phyloP scores from a whole-genome alignment of 163 green algal genomes.

The Chlorella variabilis region DNA sequence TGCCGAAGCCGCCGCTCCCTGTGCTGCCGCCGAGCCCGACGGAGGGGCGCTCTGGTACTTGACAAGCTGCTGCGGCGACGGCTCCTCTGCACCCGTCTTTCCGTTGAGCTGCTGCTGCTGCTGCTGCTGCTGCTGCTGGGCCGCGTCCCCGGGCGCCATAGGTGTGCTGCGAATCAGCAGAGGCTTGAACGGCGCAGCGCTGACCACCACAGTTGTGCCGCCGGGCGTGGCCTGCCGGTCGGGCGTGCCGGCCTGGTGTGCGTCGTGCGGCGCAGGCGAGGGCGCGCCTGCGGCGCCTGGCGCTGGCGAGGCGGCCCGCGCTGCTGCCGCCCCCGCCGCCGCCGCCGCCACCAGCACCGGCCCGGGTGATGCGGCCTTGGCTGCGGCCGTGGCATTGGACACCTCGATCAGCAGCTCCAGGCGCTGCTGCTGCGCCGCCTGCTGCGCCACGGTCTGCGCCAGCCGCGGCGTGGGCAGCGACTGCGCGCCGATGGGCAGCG shows the following conservation, averaged over 20 bases:
- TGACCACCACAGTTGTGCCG: neutral
- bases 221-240: no score
- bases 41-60: neutral
- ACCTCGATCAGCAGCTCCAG: neutral
- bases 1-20: neutral
- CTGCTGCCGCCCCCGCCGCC: neutral
- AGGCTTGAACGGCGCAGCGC: neutral
- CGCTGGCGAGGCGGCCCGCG: no score
- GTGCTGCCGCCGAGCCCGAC: neutral
- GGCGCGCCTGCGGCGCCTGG: no score
- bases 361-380: neutral
- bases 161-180: conserved; percentile 1
- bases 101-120: conserved; percentile 2
- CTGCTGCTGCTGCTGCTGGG: neutral
- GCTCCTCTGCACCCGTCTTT: neutral
- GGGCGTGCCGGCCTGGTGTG: no score
- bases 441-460: neutral
- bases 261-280: no score
- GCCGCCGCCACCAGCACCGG: no score
- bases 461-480: neutral
- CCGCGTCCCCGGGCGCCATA: neutral
- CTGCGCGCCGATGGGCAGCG: neutral
- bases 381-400: neutral
- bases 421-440: neutral
- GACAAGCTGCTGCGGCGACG: neutral